Evolutionary conservation across 2,329 filamentous ascomycete species (phyloP).

Genomic region (Fusarium piperis): DNA sequence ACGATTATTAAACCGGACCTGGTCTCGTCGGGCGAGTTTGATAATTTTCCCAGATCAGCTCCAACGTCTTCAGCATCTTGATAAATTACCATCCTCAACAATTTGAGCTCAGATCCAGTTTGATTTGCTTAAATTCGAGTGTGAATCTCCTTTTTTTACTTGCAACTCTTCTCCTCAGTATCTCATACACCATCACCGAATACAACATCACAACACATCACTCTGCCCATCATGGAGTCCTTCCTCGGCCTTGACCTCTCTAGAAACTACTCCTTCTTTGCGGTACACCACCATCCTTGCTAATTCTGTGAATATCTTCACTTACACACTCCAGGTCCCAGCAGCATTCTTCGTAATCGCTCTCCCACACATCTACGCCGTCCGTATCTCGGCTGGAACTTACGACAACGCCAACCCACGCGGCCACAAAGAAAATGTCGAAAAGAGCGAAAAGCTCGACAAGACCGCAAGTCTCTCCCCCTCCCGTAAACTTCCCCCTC

Average conservation of each 20-base stretch:
- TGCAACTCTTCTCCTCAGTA: not conserved
- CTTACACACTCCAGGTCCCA: conserved; percentile 48
- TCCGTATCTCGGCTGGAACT: conserved; percentile 42
- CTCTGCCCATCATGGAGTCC: conserved; percentile 41
- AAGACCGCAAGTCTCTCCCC: conserved; percentile 36
- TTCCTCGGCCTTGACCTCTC: conserved; percentile 48
- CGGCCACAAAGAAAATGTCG: conserved; percentile 43
- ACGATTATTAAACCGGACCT: conserved; percentile 27
- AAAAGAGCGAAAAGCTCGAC: conserved; percentile 46
- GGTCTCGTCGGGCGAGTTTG: conserved; percentile 8
- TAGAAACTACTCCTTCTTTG: conserved; percentile 49
- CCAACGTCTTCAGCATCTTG: not conserved
- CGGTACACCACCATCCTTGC: conserved; percentile 25
- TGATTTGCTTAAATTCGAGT: not conserved
- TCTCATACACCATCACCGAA: not conserved
- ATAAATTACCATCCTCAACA: conserved; percentile 19
- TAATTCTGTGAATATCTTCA: not conserved
- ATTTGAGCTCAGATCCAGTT: not conserved
- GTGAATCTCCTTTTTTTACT: not conserved
- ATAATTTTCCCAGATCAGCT: conserved; percentile 21
- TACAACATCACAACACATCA: not conserved
- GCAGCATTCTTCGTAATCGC: conserved; percentile 50
- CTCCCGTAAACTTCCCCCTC: not conserved
- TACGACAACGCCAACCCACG: conserved; percentile 55
- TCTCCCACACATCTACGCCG: conserved; percentile 49